Conservation (phyloP, 106 monocot genomes). For the Narthecium ossifragum region DNA sequence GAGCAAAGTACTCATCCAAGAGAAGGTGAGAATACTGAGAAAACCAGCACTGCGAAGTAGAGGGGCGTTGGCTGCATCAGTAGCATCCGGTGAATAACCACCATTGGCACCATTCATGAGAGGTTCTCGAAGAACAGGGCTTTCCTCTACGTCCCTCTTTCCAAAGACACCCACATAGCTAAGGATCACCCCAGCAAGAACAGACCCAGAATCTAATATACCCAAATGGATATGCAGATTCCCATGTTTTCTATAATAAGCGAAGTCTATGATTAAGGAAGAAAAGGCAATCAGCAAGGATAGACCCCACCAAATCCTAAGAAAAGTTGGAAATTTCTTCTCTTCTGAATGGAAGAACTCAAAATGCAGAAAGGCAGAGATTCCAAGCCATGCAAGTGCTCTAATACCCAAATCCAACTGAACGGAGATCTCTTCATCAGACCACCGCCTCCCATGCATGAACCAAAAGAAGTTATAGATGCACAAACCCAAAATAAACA, state of each 20-base stretch:
- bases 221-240: slow-evolving; percentile 1
- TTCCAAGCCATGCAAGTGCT: background rate
- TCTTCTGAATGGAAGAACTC: background rate
- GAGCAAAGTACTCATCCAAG: slow-evolving; percentile 49
- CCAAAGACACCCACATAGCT: background rate
- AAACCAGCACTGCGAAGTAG: slow-evolving; percentile 29
- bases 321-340: slow-evolving; percentile 2
- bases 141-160: background rate
- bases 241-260: background rate
- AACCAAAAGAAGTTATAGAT: slow-evolving; percentile 1
- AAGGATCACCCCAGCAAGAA: background rate
- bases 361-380: background rate
- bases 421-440: background rate
- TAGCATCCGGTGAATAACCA: too few relatives aligned
- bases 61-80: background rate
- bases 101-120: too few relatives aligned
- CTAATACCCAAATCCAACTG: slow-evolving; percentile 1
- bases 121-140: background rate
- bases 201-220: background rate
- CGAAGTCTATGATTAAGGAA: slow-evolving; percentile 5
- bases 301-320: slow-evolving; percentile 3
- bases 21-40: slow-evolving; percentile 43
- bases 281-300: background rate
- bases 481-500: background rate
- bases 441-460: background rate